Evolutionary conservation across 192 early-diverging fungal species (phyloP), one percentile per base, ranked within the genome.

Genomic region (Rhizoclosmatium globosum): DNA sequence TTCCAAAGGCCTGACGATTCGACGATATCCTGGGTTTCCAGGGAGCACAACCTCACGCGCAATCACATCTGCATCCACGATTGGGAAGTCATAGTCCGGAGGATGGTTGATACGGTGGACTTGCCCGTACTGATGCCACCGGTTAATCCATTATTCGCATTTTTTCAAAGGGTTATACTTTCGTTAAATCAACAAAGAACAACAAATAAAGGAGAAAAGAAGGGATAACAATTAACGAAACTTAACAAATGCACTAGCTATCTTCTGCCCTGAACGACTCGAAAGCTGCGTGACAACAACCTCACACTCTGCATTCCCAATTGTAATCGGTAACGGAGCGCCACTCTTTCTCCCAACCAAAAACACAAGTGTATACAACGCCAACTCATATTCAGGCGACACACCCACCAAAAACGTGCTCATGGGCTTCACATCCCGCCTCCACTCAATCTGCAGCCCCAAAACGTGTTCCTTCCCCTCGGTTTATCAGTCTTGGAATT

Each of bases 91-190:
- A 43, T 61, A 11, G 4, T 64, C 71, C n/a, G 21, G 19, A 79
- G 67, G 11, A 46, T 43, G 13, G 15, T 19, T 42, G 93, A 93
- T 43, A 96, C 94, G 4, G 95, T 97, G 59, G 93, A 94, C 84
- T 99, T 99, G 70, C 94, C 94, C 39, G 85, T 85, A 11, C 73
- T 74, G 64, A 99, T 99, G 42, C 97, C 96, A 68, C 98, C 98
- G 7, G 98, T 99, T 50, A 99, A 87, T 11, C 97, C 97, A 98
- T 82, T 38, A 99, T 82, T 64, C 93, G 91, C 97, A 99, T 98
- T 53, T 17, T 17, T 17, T 53, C 50, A 53, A 53, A 53, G 50
- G 6, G 50, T 13, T 13, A 53, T 53, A 53, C 31, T 31, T 31
- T 31, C 31, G 31, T 31, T 31, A 31, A 31, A 31, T 31, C 31